Conservation (phyloP, 1,284 basidiomycete species). For the Sanguinoderma infundibulare region DNA sequence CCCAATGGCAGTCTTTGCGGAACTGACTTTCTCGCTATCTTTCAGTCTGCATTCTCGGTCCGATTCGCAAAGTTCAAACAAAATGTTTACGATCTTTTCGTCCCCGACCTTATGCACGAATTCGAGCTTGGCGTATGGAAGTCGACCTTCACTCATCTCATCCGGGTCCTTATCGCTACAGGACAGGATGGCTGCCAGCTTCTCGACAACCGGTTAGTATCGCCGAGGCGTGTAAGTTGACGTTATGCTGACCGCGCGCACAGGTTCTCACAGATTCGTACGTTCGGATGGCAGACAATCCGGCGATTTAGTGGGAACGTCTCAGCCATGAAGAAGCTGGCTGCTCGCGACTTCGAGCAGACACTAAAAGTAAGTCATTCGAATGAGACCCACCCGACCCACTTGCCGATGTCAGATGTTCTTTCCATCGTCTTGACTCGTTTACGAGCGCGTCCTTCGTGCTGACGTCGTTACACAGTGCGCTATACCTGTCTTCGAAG, state of each 20-base stretch:
- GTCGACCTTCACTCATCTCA: slow-evolving; percentile 7
- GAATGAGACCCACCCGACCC: too few relatives aligned
- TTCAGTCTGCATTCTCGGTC: slow-evolving; percentile 34
- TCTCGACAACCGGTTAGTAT: slow-evolving; percentile 24
- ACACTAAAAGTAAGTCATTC: slow-evolving; percentile 37
- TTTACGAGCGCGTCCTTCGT: too few relatives aligned
- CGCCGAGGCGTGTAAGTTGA: background rate
- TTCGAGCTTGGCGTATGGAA: slow-evolving; percentile 44
- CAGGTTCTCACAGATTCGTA: slow-evolving; percentile 32
- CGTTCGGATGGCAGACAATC: slow-evolving; percentile 34
- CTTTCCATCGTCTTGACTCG: too few relatives aligned
- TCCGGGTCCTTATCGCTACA: slow-evolving; percentile 13
- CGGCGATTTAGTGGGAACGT: slow-evolving; percentile 31
- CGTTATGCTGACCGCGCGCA: background rate
- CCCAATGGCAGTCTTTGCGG: too few relatives aligned
- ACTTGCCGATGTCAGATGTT: too few relatives aligned
- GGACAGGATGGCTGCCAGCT: slow-evolving; percentile 4
- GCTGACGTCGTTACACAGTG: slow-evolving; percentile 27
- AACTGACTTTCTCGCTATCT: background rate
- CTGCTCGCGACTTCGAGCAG: slow-evolving; percentile 37
- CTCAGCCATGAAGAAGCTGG: slow-evolving; percentile 34
- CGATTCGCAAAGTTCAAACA: slow-evolving; percentile 25
- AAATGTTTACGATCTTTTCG: slow-evolving; percentile 35
- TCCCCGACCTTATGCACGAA: slow-evolving; percentile 43
- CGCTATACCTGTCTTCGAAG: slow-evolving; percentile 36